Evolutionary conservation across 2,329 filamentous ascomycete genomes (phyloP), one percentile per base, ranked within the genome.

Genomic region (Sclerotinia glacialis): DNA sequence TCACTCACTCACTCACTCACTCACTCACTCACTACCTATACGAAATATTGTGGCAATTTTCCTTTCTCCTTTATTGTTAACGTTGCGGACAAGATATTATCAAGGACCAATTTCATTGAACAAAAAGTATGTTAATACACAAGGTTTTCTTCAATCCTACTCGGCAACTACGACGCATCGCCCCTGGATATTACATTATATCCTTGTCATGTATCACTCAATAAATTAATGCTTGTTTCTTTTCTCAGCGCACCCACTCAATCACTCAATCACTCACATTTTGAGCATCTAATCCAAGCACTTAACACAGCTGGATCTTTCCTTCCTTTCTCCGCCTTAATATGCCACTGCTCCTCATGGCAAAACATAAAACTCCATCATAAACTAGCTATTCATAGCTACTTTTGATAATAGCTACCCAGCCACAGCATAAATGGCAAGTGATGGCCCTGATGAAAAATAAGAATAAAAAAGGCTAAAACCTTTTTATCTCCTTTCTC

Each of bases 351-450:
- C 14, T 28, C n/a, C 50, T 34, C n/a, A 47, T 47, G 46, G 46
- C 21, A 47, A 47, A 47, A 47, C 46, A 47, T 53, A 53, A 34
- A 34, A 34, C 8, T 34, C 6, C 40, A 47, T 47, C 18, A n/a
- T 34, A 23, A 46, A 28, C 40, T 46, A 58, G 37, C 14, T 44
- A 44, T 11, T 23, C 12, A 26, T 40, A 59, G 40, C 52, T 55
- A 40, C 28, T 31, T 34, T 34, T 21, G 28, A 34, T n/a, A 14
- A n/a, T 40, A 40, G 37, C 49, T 46, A 46, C 55, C 40, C 55
- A 59, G 55, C 55, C 40, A 59, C 40, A 59, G 46, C 40, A 31
- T 59, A 59, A 59, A 59, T 40, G 55, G 40, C 23, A 59, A 59
- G 42, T 59, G 40, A 46, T 46, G 26, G 26, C 42, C 55, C 55